Percentiles rank a stretch among this genome's conserved stretches.
These are phyloP conservation scores for Plenodomus tracheiphilus DNA, from an alignment of 2,329 filamentous ascomycete genomes.

Conservation along the genomic window DNA sequence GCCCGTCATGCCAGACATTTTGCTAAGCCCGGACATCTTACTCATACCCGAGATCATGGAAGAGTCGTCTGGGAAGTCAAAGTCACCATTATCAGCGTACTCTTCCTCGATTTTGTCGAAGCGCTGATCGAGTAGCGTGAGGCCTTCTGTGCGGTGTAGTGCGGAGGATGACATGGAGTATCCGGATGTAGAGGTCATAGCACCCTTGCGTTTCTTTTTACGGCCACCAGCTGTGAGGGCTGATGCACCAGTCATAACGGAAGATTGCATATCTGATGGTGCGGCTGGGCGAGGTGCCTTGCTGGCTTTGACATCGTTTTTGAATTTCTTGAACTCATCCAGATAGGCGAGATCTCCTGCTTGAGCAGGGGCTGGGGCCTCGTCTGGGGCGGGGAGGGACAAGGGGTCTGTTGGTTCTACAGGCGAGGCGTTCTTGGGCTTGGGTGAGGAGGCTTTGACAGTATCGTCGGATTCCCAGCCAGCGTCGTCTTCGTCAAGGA, in stretches of 20 bases:
- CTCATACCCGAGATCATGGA: slow-evolving; percentile 54
- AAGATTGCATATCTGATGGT: slow-evolving; percentile 68
- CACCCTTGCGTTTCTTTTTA: slow-evolving; percentile 93
- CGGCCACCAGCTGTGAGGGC: slow-evolving; percentile 71
- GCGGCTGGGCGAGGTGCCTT: slow-evolving; percentile 50
- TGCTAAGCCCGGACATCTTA: slow-evolving; percentile 54
- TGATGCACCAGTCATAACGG: slow-evolving; percentile 71
- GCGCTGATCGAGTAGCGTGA: slow-evolving; percentile 80
- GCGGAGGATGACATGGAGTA: slow-evolving; percentile 94
- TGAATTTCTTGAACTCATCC: slow-evolving; percentile 91
- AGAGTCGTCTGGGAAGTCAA: slow-evolving; percentile 47
- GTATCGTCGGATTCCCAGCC: slow-evolving; percentile 97
- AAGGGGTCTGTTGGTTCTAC: slow-evolving; percentile 55
- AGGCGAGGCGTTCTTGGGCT: slow-evolving; percentile 42
- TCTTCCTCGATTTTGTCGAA: slow-evolving; percentile 89
- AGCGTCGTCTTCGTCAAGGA: slow-evolving; percentile 64
- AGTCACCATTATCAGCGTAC: slow-evolving; percentile 57
- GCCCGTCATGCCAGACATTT: slow-evolving; percentile 36
- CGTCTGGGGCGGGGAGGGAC: slow-evolving; percentile 38
- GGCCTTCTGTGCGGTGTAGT: slow-evolving; percentile 82
- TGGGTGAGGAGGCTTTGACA: slow-evolving; percentile 62
- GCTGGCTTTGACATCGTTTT: slow-evolving; percentile 68
- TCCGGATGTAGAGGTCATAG: slow-evolving; percentile 80
- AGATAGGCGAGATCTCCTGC: slow-evolving; percentile 78
- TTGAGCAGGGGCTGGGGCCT: slow-evolving; percentile 38